Percentiles rank a stretch among this genome's conserved stretches.
phyloP scores from a whole-genome alignment of 2,329 filamentous ascomycete genomes.

The Botrytis paeoniae region DNA sequence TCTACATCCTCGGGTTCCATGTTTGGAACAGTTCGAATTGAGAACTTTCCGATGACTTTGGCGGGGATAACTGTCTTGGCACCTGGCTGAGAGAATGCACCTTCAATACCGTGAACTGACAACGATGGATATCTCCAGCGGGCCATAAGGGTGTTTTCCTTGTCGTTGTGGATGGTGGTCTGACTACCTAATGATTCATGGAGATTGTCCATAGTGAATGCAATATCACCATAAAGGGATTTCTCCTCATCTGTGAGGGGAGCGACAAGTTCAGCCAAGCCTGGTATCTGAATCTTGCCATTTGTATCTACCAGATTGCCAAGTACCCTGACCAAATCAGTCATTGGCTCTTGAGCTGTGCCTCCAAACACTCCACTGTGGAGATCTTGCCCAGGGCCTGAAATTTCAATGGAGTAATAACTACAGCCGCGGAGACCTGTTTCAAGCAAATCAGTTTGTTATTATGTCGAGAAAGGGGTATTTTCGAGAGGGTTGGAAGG shows the following conservation, averaged over 20 bases:
- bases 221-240: slow-evolving; percentile 80
- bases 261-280: slow-evolving; percentile 89
- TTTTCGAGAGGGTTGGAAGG: neutral
- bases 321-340: slow-evolving; percentile 81
- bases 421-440: slow-evolving; percentile 83
- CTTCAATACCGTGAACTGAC: slow-evolving; percentile 91
- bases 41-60: slow-evolving; percentile 98
- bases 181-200: slow-evolving; percentile 87
- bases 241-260: slow-evolving; percentile 84
- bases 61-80: slow-evolving; percentile 98
- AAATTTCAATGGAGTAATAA: slow-evolving; percentile 92
- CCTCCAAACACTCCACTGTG: slow-evolving; percentile 98
- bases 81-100: slow-evolving; percentile 87
- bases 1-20: slow-evolving; percentile 95
- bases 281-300: slow-evolving; percentile 92
- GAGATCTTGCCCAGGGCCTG: slow-evolving; percentile 86
- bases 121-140: slow-evolving; percentile 94
- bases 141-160: slow-evolving; percentile 90
- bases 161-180: slow-evolving; percentile 83
- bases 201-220: slow-evolving; percentile 94
- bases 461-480: neutral
- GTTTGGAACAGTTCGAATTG: slow-evolving; percentile 92
- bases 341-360: slow-evolving; percentile 97
- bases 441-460: neutral
- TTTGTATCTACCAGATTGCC: slow-evolving; percentile 81